phyloP scores from a whole-genome alignment of 768 basidiomycete genomes.

The Tulasnella sp. region DNA sequence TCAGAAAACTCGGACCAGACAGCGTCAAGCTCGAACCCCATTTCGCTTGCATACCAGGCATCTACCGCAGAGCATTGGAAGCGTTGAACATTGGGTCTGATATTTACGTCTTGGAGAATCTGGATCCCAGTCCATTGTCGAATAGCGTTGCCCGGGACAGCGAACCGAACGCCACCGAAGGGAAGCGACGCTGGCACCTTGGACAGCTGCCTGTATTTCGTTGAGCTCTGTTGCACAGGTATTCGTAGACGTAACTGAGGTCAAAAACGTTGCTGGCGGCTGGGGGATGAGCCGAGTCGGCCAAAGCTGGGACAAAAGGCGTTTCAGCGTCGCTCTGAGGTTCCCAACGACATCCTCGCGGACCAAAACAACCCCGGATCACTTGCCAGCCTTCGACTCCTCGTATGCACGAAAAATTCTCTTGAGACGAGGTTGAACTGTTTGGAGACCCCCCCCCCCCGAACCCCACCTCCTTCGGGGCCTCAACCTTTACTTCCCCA shows the following conservation, averaged over 20 bases:
- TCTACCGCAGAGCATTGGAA: background rate
- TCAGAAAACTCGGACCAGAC: background rate
- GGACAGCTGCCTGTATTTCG: background rate
- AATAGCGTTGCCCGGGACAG: background rate
- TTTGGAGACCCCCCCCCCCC: too few species aligned
- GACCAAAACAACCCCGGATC: background rate
- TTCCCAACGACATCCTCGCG: background rate
- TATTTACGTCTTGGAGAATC: background rate
- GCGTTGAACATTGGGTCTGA: background rate
- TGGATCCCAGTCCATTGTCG: background rate
- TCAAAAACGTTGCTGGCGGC: background rate
- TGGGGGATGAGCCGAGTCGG: background rate
- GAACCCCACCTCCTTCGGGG: too few species aligned
- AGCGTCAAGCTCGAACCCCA: background rate
- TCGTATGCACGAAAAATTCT: too few species aligned
- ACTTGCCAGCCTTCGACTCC: too few species aligned
- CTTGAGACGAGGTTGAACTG: too few species aligned
- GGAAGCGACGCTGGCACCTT: background rate
- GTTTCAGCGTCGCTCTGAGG: too few species aligned
- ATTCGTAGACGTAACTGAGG: background rate
- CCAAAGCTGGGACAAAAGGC: background rate
- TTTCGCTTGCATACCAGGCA: background rate
- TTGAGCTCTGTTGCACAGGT: background rate
- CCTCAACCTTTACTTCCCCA: too few species aligned
- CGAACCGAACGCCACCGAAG: background rate